These are phyloP conservation scores for Colletotrichum acutatum DNA, from an alignment of 2,329 filamentous ascomycete genomes.

Conservation along the genomic window DNA sequence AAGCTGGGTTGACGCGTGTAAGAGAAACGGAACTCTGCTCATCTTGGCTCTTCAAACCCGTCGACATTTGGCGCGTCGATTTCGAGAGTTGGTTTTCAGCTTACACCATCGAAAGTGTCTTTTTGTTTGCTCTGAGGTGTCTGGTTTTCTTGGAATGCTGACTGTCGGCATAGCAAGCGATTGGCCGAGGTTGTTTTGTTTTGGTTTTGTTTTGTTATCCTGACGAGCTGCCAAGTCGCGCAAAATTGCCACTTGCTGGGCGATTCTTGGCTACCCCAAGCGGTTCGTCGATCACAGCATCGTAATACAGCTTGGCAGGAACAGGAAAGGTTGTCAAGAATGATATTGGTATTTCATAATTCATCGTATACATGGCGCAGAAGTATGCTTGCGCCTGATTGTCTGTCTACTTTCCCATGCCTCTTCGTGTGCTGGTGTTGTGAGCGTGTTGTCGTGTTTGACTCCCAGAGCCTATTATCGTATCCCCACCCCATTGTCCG, in stretches of 20 bases:
- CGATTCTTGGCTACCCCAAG: not conserved
- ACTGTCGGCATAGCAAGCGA: not conserved
- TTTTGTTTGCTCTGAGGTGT: not conserved
- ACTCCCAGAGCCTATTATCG: not conserved
- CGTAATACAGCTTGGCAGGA: not conserved
- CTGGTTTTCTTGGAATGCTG: not conserved
- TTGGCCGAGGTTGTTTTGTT: not conserved
- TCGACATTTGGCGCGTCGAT: not conserved
- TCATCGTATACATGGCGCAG: not conserved
- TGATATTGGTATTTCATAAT: not conserved
- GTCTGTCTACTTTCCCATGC: not conserved
- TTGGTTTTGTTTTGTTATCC: too few species aligned
- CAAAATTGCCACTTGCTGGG: not conserved
- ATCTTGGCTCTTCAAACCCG: not conserved
- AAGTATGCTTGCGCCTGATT: not conserved
- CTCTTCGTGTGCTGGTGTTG: not conserved
- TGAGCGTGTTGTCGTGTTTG: not conserved
- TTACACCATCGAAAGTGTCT: not conserved
- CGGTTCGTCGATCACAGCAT: not conserved
- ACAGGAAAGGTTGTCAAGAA: rapidly evolving
- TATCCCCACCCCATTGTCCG: not conserved
- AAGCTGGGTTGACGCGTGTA: not conserved
- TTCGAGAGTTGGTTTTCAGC: not conserved
- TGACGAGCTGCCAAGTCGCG: not conserved
- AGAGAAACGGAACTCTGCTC: not conserved